Conservation (phyloP, 345 rosid species). For the Arabidopsis arenosa region DNA sequence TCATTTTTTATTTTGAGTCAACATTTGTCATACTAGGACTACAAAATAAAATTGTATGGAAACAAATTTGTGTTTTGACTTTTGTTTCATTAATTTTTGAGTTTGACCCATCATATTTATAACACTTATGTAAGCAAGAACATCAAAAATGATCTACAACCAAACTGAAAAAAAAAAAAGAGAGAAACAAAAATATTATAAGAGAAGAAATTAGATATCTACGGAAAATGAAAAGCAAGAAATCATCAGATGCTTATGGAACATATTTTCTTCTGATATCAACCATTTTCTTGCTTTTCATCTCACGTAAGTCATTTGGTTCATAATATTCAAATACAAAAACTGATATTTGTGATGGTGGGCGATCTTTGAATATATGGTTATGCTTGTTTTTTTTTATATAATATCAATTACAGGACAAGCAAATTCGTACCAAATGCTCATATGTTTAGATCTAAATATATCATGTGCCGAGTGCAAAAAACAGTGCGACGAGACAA, state of each 20-base stretch:
- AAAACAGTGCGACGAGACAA: conserved; percentile 23
- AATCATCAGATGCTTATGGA: conserved; percentile 21
- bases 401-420: conserved; percentile 11
- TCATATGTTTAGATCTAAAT: conserved; percentile 18
- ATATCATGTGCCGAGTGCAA: conserved; percentile 29
- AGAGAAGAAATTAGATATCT: background rate
- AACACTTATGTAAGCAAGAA: background rate
- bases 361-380: conserved; percentile 1
- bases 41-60: conserved; percentile 5
- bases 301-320: conserved; percentile 33
- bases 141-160: background rate
- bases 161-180: background rate
- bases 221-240: conserved; percentile 23
- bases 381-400: background rate
- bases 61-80: background rate
- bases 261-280: conserved; percentile 24
- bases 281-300: conserved; percentile 33
- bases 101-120: background rate
- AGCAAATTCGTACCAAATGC: conserved; percentile 37
- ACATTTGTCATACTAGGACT: background rate
- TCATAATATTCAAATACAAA: conserved; percentile 4
- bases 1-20: background rate
- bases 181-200: background rate
- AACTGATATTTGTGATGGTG: background rate
- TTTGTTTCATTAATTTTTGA: background rate